Conservation (phyloP, 1,284 basidiomycete species). For the Trichosporon faecale region DNA sequence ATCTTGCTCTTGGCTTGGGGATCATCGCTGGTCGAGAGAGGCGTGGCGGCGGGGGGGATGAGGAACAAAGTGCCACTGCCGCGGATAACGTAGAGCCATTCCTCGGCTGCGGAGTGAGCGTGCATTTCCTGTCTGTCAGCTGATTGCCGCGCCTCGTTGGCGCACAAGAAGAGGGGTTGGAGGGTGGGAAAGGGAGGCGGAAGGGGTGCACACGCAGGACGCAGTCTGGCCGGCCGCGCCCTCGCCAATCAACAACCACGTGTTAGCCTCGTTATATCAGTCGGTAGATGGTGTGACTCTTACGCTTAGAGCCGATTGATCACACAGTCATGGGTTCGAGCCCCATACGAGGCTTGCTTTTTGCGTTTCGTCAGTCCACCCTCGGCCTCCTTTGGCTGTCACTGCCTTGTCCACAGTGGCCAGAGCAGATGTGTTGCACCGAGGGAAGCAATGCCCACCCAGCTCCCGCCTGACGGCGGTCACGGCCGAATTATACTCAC, state of each 20-base stretch:
- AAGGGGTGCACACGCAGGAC: not conserved
- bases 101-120: slow-evolving; percentile 29
- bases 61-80: slow-evolving; percentile 25
- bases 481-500: not conserved
- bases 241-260: not conserved
- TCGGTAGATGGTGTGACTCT: slow-evolving; percentile 11
- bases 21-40: not conserved
- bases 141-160: no score
- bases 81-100: slow-evolving; percentile 35
- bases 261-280: slow-evolving; percentile 7
- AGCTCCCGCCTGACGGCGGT: no score
- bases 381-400: not conserved
- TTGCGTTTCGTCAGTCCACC: not conserved
- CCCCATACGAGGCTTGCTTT: slow-evolving; percentile 8
- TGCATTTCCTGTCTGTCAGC: slow-evolving; percentile 25
- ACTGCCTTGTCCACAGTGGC: no score
- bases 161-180: no score
- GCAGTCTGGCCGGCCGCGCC: not conserved
- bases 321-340: slow-evolving; percentile 12
- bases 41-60: not conserved
- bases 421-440: no score
- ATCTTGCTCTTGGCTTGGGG: not conserved
- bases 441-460: no score
- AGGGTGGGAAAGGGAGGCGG: not conserved
- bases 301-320: slow-evolving; percentile 8